Base-by-base conservation (phyloP, 345 rosid species). In the Anastatica hierochuntica region DNA sequence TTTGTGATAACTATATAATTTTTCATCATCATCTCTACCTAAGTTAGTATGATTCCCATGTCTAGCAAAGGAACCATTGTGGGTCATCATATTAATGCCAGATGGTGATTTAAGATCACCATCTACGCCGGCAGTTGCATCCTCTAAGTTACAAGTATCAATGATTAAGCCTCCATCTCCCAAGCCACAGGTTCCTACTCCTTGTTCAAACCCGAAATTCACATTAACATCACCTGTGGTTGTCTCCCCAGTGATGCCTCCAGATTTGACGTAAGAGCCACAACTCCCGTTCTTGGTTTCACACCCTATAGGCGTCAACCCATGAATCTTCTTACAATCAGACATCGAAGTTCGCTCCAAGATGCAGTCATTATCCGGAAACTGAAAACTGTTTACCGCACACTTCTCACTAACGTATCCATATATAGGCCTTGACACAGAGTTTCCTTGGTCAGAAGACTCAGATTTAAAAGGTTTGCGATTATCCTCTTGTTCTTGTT, bases 21-120 rank as follows among this genome's bases (percentile, higher is more conserved):
- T 84, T 78, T 81, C 83, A n/a, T 84, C 89, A 76, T 76, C 80
- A 81, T 87, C 90, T 77, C 72, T 53, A 75, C 66, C 84, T 83
- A 84, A 60, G 57, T 72, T 81, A 73, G 36, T 29, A 53, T 49
- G 73, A 59, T 66, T 79, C 84, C 83, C 83, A 43, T 43, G 79
- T 67, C 70, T 72, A 49, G 81, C 63, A 75, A 74, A 65, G 43
- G 81, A 73, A 69, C 73, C 76, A 68, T 47, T 64, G 55, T 48
- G 66, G 64, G 43, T 39, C 65, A 48, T 39, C 65, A 21, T 49
- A 23, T 60, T 62, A 72, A 59, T 34, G 60, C 53, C 14, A 13
- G 72, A 54, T 36, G 74, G 68, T 47, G 72, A 63, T 58, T 62
- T 79, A 34, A 64, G 55, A 70, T 69, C 73, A 37, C 64, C 74